A percentile compares a stretch with the other conserved stretches of the same genome.
phyloP scores from a whole-genome alignment of 257 asterid species.

The Solanum ossicruentum region DNA sequence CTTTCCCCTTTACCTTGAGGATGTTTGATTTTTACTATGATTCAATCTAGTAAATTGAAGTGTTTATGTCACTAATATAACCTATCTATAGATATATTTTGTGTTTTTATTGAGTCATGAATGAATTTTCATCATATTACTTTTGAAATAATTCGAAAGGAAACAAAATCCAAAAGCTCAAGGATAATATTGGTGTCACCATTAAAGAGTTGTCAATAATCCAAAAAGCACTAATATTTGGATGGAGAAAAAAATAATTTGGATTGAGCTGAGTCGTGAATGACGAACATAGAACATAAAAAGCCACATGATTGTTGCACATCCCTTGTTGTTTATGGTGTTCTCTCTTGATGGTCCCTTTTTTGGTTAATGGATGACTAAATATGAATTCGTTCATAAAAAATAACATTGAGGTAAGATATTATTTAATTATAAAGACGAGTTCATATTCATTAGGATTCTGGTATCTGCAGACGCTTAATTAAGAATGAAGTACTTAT shows the following conservation, averaged over 20 bases:
- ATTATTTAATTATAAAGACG: too few relatives aligned
- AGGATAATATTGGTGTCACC: neutral
- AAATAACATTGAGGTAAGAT: fast-evolving
- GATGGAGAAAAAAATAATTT: neutral
- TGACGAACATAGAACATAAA: neutral
- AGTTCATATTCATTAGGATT: neutral
- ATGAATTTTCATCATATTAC: too few relatives aligned
- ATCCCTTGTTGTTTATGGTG: neutral
- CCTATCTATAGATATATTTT: too few relatives aligned
- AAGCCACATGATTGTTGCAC: neutral
- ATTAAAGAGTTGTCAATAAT: neutral
- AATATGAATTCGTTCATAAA: neutral
- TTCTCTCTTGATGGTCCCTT: neutral
- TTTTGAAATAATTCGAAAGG: neutral
- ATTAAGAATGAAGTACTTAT: too few relatives aligned
- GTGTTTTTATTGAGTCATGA: too few relatives aligned
- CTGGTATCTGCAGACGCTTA: too few relatives aligned
- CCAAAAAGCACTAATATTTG: neutral
- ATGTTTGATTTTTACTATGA: too few relatives aligned
- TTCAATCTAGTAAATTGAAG: too few relatives aligned
- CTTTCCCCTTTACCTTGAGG: too few relatives aligned
- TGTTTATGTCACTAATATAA: neutral
- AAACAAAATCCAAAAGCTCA: neutral
- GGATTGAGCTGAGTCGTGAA: neutral
- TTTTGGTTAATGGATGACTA: neutral